phyloP scores from a whole-genome alignment of 129 eudicot genomes.

The Cynara cardunculus region DNA sequence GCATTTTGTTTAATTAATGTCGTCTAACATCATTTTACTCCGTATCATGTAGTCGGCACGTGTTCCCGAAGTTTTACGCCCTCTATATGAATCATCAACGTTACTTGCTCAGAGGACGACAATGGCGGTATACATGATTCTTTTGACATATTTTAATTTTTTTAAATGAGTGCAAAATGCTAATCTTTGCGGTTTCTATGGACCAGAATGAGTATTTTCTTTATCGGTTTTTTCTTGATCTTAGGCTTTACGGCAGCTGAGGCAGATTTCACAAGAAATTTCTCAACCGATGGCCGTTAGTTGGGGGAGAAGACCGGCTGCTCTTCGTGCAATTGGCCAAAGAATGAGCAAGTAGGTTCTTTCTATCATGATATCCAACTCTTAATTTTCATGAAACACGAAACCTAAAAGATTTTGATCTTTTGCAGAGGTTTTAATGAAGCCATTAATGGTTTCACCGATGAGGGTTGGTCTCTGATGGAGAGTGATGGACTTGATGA shows the following conservation, averaged over 20 bases:
- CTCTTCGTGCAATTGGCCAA: constrained; percentile 85
- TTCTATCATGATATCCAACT: neutral
- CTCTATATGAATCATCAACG: constrained; percentile 80
- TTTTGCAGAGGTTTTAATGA: constrained; percentile 82
- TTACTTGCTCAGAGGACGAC: constrained; percentile 84
- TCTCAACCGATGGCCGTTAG: constrained; percentile 77
- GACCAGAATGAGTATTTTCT: neutral
- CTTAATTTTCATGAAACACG: neutral
- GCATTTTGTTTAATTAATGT: neutral
- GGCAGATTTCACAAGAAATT: constrained; percentile 78
- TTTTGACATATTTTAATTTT: neutral
- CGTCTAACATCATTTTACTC: neutral
- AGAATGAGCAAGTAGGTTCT: constrained; percentile 72
- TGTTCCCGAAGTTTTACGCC: constrained; percentile 89
- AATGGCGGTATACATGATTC: constrained; percentile 45
- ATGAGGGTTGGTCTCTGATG: constrained; percentile 89
- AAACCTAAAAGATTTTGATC: neutral
- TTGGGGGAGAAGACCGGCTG: constrained; percentile 91
- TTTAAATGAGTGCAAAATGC: neutral
- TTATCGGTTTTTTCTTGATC: constrained; percentile 10
- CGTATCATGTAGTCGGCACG: constrained; percentile 58
- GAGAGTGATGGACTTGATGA: constrained; percentile 91
- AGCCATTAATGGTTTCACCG: constrained; percentile 84
- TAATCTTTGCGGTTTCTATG: neutral
- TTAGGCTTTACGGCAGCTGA: constrained; percentile 85